These are phyloP conservation scores for Talaromyces borbonicus DNA, from an alignment of 495 filamentous ascomycete genomes.

Conservation along the genomic window DNA sequence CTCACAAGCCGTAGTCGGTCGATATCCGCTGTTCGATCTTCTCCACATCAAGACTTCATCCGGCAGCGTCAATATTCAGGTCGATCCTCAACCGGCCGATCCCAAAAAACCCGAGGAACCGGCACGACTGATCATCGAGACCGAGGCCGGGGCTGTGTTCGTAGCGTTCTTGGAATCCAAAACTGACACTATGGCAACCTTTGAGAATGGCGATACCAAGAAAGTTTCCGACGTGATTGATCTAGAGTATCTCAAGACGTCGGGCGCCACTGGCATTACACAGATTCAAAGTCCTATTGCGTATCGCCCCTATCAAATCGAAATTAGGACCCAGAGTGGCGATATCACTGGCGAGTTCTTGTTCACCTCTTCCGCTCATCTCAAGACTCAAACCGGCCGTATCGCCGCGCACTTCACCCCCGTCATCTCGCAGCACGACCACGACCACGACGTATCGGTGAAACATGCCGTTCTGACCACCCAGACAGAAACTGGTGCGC, in stretches of 20 bases:
- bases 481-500: slow-evolving; percentile 3
- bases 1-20: slow-evolving; percentile 6
- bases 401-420: slow-evolving; percentile 10
- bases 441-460: too few species aligned
- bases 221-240: background rate
- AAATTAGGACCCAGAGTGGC: slow-evolving; percentile 10
- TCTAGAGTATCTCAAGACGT: background rate
- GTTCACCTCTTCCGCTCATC: slow-evolving; percentile 7
- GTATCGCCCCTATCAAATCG: slow-evolving; percentile 11
- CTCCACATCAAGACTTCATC: slow-evolving; percentile 16
- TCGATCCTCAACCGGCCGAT: slow-evolving; percentile 14
- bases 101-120: slow-evolving; percentile 11
- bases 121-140: slow-evolving; percentile 10
- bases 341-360: slow-evolving; percentile 9
- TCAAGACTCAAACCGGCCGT: slow-evolving; percentile 4
- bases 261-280: background rate
- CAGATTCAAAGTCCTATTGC: slow-evolving; percentile 3
- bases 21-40: slow-evolving; percentile 19
- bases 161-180: slow-evolving; percentile 1
- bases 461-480: slow-evolving; percentile 3
- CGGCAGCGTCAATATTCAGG: slow-evolving; percentile 10
- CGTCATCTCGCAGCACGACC: slow-evolving; percentile 6
- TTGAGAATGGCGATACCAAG: background rate
- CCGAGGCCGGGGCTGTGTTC: slow-evolving; percentile 8
- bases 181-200: background rate